phyloP scores from a whole-genome alignment of 345 rosid species.

The Punica granatum region DNA sequence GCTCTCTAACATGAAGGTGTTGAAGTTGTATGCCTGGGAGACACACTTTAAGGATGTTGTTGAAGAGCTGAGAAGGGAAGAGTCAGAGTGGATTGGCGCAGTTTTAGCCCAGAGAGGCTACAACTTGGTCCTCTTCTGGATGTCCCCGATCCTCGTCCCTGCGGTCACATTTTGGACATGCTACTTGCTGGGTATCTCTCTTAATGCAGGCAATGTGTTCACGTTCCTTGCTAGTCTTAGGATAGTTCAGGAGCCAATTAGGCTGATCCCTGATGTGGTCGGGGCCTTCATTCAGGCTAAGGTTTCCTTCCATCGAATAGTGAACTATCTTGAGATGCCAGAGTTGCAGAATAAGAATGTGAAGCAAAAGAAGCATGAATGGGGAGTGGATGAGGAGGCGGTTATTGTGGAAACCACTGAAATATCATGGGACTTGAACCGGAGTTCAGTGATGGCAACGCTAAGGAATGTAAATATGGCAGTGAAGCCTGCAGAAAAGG shows the following conservation, averaged over 20 bases:
- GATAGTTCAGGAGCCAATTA: conserved; percentile 38
- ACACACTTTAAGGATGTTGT: conserved; percentile 36
- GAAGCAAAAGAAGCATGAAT: conserved; percentile 11
- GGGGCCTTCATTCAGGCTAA: conserved; percentile 37
- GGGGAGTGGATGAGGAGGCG: conserved; percentile 12
- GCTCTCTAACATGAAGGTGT: conserved; percentile 39
- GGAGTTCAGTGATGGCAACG: conserved; percentile 20
- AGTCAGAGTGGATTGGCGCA: conserved; percentile 22
- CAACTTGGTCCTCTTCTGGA: conserved; percentile 31
- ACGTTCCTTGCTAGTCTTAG: conserved; percentile 44
- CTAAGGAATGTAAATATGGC: conserved; percentile 28
- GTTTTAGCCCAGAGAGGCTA: conserved; percentile 26
- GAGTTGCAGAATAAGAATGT: conserved; percentile 23
- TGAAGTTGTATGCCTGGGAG: conserved; percentile 64
- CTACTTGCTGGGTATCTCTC: conserved; percentile 33
- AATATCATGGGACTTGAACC: conserved; percentile 36
- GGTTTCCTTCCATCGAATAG: conserved; percentile 37
- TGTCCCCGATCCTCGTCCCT: conserved; percentile 35
- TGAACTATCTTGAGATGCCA: conserved; percentile 36
- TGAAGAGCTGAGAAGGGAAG: conserved; percentile 30
- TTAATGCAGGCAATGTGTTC: conserved; percentile 34
- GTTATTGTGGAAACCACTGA: conserved; percentile 22
- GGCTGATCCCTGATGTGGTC: conserved; percentile 39
- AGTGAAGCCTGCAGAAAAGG: conserved; percentile 29
- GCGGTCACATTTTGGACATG: conserved; percentile 41